phyloP scores from a whole-genome alignment of 2,329 filamentous ascomycete genomes.

The Colletotrichum coccodes region DNA sequence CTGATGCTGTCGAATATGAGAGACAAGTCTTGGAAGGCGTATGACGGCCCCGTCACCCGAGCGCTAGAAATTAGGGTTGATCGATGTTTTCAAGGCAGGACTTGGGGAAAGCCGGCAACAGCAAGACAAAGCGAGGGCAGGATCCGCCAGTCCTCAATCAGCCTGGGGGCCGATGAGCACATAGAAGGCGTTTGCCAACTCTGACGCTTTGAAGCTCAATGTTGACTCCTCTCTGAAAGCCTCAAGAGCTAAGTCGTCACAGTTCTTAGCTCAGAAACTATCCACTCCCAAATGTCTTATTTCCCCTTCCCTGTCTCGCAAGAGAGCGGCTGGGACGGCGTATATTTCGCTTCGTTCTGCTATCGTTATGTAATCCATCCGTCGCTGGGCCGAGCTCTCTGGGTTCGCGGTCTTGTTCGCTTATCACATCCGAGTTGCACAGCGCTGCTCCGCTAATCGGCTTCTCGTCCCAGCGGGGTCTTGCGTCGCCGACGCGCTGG shows the following conservation, averaged over 20 bases:
- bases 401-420: background rate
- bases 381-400: too few relatives aligned
- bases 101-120: background rate
- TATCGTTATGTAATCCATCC: background rate
- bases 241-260: background rate
- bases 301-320: background rate
- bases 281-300: background rate
- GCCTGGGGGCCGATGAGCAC: background rate
- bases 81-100: background rate
- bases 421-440: conserved; percentile 6
- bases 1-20: background rate
- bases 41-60: background rate
- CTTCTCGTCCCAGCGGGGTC: conserved; percentile 7
- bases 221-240: background rate
- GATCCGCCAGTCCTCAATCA: background rate
- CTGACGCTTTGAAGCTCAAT: background rate
- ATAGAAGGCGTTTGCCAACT: background rate
- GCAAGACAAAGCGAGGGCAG: background rate
- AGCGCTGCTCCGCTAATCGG: conserved; percentile 20
- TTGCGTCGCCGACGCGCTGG: conserved; percentile 16
- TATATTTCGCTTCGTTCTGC: background rate
- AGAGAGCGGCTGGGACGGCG: background rate
- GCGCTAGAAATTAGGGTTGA: too few relatives aligned
- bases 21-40: background rate
- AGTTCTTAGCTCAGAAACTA: background rate